Percentiles rank a stretch among this genome's conserved stretches.
Evolutionary conservation across 371 early-diverging fungal genomes (phyloP).

Genomic region (Mortierella sp.): DNA sequence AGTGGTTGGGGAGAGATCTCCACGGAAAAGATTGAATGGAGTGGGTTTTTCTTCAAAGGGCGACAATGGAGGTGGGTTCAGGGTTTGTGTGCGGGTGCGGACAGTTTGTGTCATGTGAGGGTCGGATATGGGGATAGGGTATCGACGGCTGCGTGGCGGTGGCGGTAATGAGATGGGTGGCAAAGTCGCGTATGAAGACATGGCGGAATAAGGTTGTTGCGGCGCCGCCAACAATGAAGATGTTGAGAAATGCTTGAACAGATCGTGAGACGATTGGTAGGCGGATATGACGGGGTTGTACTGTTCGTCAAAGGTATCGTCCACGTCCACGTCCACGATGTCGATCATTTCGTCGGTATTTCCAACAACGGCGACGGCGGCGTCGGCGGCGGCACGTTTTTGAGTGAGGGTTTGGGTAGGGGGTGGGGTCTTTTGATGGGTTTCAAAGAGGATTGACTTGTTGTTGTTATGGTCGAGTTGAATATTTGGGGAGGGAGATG

Average conservation of each 20-base stretch:
- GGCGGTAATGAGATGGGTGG: neutral
- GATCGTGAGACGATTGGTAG: constrained; percentile 18
- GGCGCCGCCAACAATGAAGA: neutral
- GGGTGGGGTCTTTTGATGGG: neutral
- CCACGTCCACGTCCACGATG: constrained; percentile 25
- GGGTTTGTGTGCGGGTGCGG: neutral
- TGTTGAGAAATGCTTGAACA: constrained; percentile 14
- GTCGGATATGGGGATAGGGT: neutral
- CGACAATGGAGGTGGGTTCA: neutral
- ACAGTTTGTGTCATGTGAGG: neutral
- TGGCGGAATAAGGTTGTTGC: neutral
- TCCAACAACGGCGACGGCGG: neutral
- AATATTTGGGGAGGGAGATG: neutral
- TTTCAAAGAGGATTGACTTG: neutral
- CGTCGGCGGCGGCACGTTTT: neutral
- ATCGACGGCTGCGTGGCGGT: constrained; percentile 3
- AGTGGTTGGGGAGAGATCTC: neutral
- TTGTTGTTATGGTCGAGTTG: neutral
- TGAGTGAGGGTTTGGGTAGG: neutral
- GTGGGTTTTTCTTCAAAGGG: neutral
- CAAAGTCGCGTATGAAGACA: neutral
- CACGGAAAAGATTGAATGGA: neutral
- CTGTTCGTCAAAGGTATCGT: constrained; percentile 31
- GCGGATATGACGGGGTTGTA: constrained; percentile 33
- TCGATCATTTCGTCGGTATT: constrained; percentile 3